A percentile compares a stretch with the other conserved stretches of the same genome.
Evolutionary conservation across 768 basidiomycete species (phyloP).

Genomic region (Rhodosporidiobolus sp.): DNA sequence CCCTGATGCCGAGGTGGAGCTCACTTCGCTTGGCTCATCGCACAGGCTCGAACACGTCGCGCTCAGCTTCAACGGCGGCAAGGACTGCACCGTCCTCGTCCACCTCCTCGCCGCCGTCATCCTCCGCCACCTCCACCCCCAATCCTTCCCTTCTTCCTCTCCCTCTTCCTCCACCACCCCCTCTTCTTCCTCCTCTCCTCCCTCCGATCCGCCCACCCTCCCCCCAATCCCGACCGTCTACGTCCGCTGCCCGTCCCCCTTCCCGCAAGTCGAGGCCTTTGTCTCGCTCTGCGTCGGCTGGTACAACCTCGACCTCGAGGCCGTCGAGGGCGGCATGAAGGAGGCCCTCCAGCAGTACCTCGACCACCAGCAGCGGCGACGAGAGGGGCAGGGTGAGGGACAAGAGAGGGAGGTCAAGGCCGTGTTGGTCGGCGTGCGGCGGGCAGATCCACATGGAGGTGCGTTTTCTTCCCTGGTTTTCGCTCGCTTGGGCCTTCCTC

Average conservation of each 20-base stretch:
- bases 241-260: slow-evolving; percentile 86
- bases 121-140: slow-evolving; percentile 49
- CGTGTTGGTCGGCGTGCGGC: slow-evolving; percentile 82
- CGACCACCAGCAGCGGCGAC: not conserved
- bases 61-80: slow-evolving; percentile 96
- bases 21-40: slow-evolving; percentile 7
- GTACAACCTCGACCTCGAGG: slow-evolving; percentile 76
- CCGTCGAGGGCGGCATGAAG: slow-evolving; percentile 65
- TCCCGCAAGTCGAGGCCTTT: slow-evolving; percentile 76
- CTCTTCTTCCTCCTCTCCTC: slow-evolving; percentile 54
- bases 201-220: slow-evolving; percentile 21
- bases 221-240: slow-evolving; percentile 59
- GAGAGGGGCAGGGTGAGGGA: not conserved
- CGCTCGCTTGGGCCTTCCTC: not conserved
- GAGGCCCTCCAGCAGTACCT: slow-evolving; percentile 38
- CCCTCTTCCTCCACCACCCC: slow-evolving; percentile 23
- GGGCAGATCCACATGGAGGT: slow-evolving; percentile 93
- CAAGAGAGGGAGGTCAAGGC: slow-evolving; percentile 57
- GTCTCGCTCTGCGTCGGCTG: slow-evolving; percentile 60
- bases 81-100: slow-evolving; percentile 95
- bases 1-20: not conserved
- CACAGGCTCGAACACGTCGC: slow-evolving; percentile 53
- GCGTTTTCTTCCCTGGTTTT: slow-evolving; percentile 44
- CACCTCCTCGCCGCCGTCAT: slow-evolving; percentile 79
- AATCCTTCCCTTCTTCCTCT: slow-evolving; percentile 5